phyloP scores from a whole-genome alignment of 2,329 filamentous ascomycete genomes.

The Epichloe glyceriae region DNA sequence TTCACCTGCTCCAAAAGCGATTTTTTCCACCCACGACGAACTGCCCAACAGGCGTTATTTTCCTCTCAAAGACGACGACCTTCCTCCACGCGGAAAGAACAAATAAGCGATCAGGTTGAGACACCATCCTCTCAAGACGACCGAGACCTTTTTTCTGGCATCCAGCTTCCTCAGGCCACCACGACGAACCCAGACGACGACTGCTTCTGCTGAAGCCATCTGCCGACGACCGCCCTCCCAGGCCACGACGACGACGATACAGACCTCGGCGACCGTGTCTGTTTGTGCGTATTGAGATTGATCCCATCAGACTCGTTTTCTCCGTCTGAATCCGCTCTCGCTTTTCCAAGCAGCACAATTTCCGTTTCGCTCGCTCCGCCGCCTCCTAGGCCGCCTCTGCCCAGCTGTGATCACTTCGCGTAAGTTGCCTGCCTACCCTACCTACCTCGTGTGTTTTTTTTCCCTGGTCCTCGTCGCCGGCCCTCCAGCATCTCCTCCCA shows the following conservation, averaged over 20 bases:
- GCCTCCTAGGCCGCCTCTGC: conserved; percentile 8
- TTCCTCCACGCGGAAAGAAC: background rate
- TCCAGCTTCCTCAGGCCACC: background rate
- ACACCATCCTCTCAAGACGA: conserved; percentile 4
- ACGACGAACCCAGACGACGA: background rate
- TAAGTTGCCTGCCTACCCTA: conserved; percentile 4
- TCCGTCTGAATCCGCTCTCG: background rate
- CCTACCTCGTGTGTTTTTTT: conserved; percentile 4
- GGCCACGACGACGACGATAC: conserved; percentile 21
- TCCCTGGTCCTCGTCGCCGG: background rate
- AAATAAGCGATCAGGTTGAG: background rate
- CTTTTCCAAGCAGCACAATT: conserved; percentile 4
- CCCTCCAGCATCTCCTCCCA: background rate
- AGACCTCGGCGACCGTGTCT: conserved; percentile 7
- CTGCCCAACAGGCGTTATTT: conserved; percentile 4
- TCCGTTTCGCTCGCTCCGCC: conserved; percentile 8
- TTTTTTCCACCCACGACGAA: conserved; percentile 3
- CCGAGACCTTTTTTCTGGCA: conserved; percentile 2
- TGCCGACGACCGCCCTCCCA: conserved; percentile 16
- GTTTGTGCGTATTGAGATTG: background rate
- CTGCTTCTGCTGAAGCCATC: conserved; percentile 9
- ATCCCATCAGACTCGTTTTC: background rate
- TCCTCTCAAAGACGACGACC: background rate
- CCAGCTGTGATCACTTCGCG: conserved; percentile 26
- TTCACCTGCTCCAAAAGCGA: conserved; percentile 3